phyloP scores from a whole-genome alignment of 805 yeast genomes.

The Phaffomyces thermotolerans region DNA sequence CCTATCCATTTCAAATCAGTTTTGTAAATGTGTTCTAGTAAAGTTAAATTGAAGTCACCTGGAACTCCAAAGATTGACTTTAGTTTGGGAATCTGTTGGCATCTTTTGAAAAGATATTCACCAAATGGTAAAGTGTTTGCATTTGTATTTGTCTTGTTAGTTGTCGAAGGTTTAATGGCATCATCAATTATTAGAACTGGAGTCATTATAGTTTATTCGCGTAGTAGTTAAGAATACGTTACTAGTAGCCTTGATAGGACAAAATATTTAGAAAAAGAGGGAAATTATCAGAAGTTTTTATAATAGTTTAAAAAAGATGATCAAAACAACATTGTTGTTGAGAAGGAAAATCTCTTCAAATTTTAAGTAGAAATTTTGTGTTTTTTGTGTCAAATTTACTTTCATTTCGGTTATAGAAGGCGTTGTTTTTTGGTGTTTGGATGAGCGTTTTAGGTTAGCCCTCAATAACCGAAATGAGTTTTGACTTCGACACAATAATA shows the following conservation, averaged over 20 bases:
- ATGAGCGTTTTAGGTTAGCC: background rate
- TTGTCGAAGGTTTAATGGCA: background rate
- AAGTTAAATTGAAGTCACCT: slow-evolving; percentile 64
- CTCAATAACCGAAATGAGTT: background rate
- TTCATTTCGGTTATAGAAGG: slow-evolving; percentile 7
- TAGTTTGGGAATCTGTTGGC: slow-evolving; percentile 44
- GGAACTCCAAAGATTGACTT: slow-evolving; percentile 70
- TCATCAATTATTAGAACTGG: background rate
- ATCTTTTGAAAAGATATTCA: slow-evolving; percentile 55
- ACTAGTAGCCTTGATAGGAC: too few relatives aligned
- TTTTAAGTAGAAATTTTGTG: background rate
- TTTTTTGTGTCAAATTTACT: slow-evolving; percentile 5
- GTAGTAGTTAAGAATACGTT: too few relatives aligned
- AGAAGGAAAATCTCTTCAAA: too few relatives aligned
- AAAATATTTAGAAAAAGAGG: background rate
- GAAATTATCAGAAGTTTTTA: background rate
- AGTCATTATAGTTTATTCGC: background rate
- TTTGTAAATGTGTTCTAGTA: slow-evolving; percentile 61
- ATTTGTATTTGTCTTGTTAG: too few relatives aligned
- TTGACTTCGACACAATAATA: too few relatives aligned
- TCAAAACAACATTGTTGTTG: too few relatives aligned
- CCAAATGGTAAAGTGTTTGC: slow-evolving; percentile 42
- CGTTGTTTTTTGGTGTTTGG: too few relatives aligned
- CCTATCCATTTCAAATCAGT: slow-evolving; percentile 65
- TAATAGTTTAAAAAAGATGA: too few relatives aligned